phyloP scores from a whole-genome alignment of 805 yeast species.

The Cyberlindnera petersonii region DNA sequence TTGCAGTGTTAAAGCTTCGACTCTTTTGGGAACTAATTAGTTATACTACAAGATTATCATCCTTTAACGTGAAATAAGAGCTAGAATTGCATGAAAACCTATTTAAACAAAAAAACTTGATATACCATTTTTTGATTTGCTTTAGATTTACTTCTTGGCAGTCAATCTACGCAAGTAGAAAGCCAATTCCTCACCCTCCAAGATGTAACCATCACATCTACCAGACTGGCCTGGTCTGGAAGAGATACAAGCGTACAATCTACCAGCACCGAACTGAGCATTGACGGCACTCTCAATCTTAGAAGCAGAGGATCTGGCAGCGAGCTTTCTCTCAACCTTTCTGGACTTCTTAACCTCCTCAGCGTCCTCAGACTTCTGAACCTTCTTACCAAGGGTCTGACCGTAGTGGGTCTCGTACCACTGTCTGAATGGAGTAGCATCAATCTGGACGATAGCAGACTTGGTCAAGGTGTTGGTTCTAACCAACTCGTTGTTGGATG shows the following conservation, averaged over 20 bases:
- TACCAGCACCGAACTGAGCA: conserved; percentile 97
- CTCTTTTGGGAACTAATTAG: too few species aligned
- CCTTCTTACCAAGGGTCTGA: conserved; percentile 85
- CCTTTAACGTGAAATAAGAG: conserved; percentile 25
- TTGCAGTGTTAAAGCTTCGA: too few species aligned
- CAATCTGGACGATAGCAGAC: conserved; percentile 98
- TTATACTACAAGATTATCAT: conserved; percentile 1
- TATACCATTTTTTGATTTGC: conserved; percentile 12
- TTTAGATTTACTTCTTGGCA: conserved; percentile 82
- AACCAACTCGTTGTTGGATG: conserved; percentile 98
- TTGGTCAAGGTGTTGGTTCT: conserved; percentile 99
- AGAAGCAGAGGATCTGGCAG: conserved; percentile 83
- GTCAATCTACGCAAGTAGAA: conserved; percentile 99
- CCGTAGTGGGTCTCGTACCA: conserved; percentile 99
- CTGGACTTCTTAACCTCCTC: conserved; percentile 68
- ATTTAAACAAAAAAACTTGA: conserved; percentile 16
- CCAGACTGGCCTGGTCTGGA: conserved; percentile 99
- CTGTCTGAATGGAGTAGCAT: conserved; percentile 99
- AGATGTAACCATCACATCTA: conserved; percentile 99
- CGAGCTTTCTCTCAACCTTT: conserved; percentile 86
- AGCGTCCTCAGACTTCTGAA: conserved; percentile 50
- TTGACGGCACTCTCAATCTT: conserved; percentile 88
- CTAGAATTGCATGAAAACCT: conserved; percentile 24
- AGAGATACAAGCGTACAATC: conserved; percentile 96
- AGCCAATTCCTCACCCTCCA: conserved; percentile 99